Conservation (phyloP, 2,329 filamentous ascomycete genomes). For the Cytospora schulzeri region DNA sequence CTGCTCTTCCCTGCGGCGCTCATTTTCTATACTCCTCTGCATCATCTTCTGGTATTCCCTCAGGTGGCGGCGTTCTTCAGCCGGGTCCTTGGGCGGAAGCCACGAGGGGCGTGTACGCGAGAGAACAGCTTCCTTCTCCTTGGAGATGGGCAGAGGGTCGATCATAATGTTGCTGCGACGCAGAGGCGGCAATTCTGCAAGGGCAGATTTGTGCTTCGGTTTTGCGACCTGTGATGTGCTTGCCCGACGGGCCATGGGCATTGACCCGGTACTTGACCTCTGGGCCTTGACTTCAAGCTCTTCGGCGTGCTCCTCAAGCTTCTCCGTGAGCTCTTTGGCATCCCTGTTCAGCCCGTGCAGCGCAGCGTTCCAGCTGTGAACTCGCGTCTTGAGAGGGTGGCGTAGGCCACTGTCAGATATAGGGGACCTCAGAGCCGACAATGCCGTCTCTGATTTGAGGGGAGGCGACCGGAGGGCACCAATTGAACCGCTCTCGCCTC, state of each 20-base stretch:
- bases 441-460: conserved; percentile 51
- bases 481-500: conserved; percentile 58
- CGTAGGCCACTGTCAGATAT: conserved; percentile 37
- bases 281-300: conserved; percentile 55
- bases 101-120: conserved; percentile 80
- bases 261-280: conserved; percentile 41
- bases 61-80: conserved; percentile 87
- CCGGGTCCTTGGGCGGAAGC: conserved; percentile 84
- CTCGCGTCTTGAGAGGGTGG: conserved; percentile 54
- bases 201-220: conserved; percentile 63
- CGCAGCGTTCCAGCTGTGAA: conserved; percentile 75
- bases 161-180: conserved; percentile 80
- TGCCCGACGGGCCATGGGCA: conserved; percentile 39
- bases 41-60: conserved; percentile 86
- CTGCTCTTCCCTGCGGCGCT: conserved; percentile 59
- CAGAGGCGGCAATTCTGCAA: conserved; percentile 69
- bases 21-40: conserved; percentile 61
- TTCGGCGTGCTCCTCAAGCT: conserved; percentile 76
- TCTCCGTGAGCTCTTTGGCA: conserved; percentile 74
- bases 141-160: conserved; percentile 79
- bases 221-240: conserved; percentile 46
- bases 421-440: conserved; percentile 37
- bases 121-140: conserved; percentile 82
- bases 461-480: conserved; percentile 53
- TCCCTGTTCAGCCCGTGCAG: conserved; percentile 71